Evolutionary conservation across 2,329 filamentous ascomycete species (phyloP), one percentile per base, ranked within the genome.

Genomic region (Penicillium rolfsii): DNA sequence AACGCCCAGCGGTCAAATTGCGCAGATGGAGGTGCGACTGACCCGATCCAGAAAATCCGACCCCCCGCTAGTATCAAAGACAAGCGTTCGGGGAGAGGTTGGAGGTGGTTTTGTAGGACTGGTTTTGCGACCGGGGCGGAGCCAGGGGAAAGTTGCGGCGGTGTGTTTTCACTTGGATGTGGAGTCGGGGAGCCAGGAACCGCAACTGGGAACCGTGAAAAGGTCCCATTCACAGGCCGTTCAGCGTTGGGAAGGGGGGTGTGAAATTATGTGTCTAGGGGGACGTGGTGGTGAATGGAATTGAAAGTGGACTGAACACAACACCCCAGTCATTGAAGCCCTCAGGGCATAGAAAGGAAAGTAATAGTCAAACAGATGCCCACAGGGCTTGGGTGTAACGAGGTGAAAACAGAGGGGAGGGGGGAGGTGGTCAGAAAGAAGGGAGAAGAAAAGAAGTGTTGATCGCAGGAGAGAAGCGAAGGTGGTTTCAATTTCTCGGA

Each of bases 101-200:
- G 40, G 45, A n/a, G 30, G 36, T 26, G 50, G 19, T 49, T 38
- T 48, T 36, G 59, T 59, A 45, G 43, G 50, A 40, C 45, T 49
- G 54, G 43, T 11, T 35, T 55, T 35, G 59, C 52, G 52, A 54
- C 45, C 38, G 26, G 54, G 28, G 52, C 57, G 40, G 59, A 58
- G 55, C 61, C 57, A 64, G 67, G 64, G 58, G 54, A 55, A 48
- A 56, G 48, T 22, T 41, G 52, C 38, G 52, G 40, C 45, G 52
- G 35, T 40, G 60, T 63, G 61, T 66, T 66, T 68, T 63, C 55
- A 64, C 56, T 61, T 38, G 43, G 30, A 33, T 57, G 64, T 65
- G 67, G 67, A 68, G 66, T 67, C 52, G 64, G 62, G 65, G 65
- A 67, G 68, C 65, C 66, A 67, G 66, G 63, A 63, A 69, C 64